A percentile compares a stretch with the other conserved stretches of the same genome.
These are phyloP conservation scores for Trypanosoma mega DNA, from an alignment of 208 protist genomes.

Conservation along the genomic window DNA sequence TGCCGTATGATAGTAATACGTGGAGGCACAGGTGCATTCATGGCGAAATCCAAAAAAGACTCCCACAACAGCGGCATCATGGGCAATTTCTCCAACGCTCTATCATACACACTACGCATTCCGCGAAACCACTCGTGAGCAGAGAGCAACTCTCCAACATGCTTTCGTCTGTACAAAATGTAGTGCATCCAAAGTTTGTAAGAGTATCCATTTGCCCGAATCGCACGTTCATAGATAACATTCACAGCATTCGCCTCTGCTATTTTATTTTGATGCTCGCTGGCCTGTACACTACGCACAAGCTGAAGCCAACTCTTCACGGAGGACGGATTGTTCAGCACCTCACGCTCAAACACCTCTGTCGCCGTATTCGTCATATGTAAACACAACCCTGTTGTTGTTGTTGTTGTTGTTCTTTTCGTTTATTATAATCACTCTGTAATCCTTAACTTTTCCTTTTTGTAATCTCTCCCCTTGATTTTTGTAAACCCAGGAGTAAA, in stretches of 20 bases:
- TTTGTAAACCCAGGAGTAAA: too few species aligned
- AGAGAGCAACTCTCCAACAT: constrained; percentile 38
- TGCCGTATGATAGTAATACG: constrained; percentile 70
- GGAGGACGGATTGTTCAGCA: constrained; percentile 40
- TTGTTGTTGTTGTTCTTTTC: constrained; percentile 2
- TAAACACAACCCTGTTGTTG: constrained; percentile 26
- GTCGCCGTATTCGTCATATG: constrained; percentile 7
- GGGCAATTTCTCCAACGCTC: constrained; percentile 64
- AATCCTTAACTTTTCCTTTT: too few species aligned
- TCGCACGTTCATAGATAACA: constrained; percentile 69
- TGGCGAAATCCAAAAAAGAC: constrained; percentile 68
- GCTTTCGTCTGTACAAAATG: constrained; percentile 48
- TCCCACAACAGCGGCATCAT: constrained; percentile 79
- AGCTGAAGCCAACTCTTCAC: constrained; percentile 74
- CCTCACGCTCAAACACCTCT: constrained; percentile 66
- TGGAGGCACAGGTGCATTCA: constrained; percentile 32
- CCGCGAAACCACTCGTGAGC: constrained; percentile 65
- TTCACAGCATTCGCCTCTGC: constrained; percentile 63
- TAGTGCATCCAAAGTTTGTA: constrained; percentile 86
- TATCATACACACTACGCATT: constrained; percentile 67
- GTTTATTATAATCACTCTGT: constrained; percentile 27
- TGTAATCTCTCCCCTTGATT: too few species aligned
- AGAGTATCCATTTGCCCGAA: constrained; percentile 64
- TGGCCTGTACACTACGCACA: constrained; percentile 22
- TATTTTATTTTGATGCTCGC: constrained; percentile 21